Base-by-base conservation (phyloP, 805 yeast species). In the Candida coleopterorum region DNA sequence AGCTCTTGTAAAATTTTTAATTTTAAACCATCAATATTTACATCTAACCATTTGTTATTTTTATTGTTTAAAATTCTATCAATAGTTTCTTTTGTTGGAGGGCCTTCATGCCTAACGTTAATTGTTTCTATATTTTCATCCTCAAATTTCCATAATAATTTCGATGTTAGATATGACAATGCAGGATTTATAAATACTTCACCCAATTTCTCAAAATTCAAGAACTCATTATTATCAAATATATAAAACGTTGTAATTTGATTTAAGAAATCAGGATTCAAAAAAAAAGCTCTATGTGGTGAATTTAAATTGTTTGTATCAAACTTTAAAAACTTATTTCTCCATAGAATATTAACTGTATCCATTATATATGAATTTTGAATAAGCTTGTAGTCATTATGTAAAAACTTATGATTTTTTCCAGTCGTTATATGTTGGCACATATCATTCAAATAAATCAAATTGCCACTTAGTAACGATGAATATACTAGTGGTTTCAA, bases 341-440 rank as follows among this genome's bases (percentile, higher is more conserved):
- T 54, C 84, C 84, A 79, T 0, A 73, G 32, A 10, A 71, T 57
- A 39, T 79, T 78, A 41, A 79, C 64, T 6, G 71, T 48, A 46
- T 79, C 84, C 67, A 75, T 70, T 8, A 77, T 70, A 40, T 68
- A 73, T 0, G 75, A 55, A 39, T 76, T 76, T 32, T 71, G 76
- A 4, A 70, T 33, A 8, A 46, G 44, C 35, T 65, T 63, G 24
- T 51, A 42, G 3, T 43, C 25, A 6, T 43, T 44, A 2, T 45
- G 46, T n/a, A 44, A 35, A 35, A 60, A 55, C 27, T 54, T 50
- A 35, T 58, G 62, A 10, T 39, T 50, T 42, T 73, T 72, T 40
- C 72, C 50, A 39, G 53, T 58, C 5, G 72, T 59, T 18, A 79
- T 51, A 47, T 67, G 74, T 1, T 65, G 67, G 45, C 79, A 72